A percentile compares a stretch with the other conserved stretches of the same genome.
Evolutionary conservation across 139 green algal genomes (phyloP).

Genomic region (Ettlia oleoabundans): DNA sequence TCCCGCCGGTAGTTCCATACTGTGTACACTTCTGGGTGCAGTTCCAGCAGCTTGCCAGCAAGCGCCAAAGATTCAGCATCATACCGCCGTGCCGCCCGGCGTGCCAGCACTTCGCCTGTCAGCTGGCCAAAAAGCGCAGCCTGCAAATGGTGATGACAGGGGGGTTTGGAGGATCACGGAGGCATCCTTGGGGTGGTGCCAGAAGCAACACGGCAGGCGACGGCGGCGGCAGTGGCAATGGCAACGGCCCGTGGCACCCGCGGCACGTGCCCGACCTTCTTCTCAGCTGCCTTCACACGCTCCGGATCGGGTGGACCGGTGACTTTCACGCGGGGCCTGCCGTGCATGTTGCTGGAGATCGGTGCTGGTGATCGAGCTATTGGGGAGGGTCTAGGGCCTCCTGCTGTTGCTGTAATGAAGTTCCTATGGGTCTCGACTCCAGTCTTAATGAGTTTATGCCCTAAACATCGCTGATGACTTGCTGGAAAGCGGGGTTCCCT

Average conservation of each 20-base stretch:
- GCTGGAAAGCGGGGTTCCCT: too few species aligned
- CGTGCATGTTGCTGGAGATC: slow-evolving; percentile 53
- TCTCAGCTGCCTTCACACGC: slow-evolving; percentile 37
- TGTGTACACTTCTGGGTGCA: slow-evolving; percentile 92
- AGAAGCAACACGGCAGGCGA: not conserved
- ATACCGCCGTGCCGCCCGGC: slow-evolving; percentile 12
- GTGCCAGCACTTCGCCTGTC: slow-evolving; percentile 57
- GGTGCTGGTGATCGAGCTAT: not conserved
- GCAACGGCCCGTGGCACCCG: not conserved
- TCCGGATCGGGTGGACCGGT: slow-evolving; percentile 34
- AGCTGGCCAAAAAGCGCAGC: slow-evolving; percentile 55
- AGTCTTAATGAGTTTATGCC: too few species aligned
- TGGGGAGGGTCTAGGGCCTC: too few species aligned
- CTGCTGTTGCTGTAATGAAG: too few species aligned
- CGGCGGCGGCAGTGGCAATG: not conserved
- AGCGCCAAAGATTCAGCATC: slow-evolving; percentile 49
- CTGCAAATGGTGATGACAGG: slow-evolving; percentile 26
- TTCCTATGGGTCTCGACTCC: too few species aligned
- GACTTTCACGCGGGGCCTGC: slow-evolving; percentile 38
- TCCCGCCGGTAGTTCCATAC: slow-evolving; percentile 92
- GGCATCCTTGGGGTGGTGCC: slow-evolving; percentile 43
- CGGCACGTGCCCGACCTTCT: slow-evolving; percentile 36
- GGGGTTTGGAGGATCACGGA: not conserved
- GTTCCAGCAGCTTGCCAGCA: slow-evolving; percentile 67
- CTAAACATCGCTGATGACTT: too few species aligned